Percentiles rank a stretch among this genome's conserved stretches.
Conservation (phyloP, 2,329 filamentous ascomycete species). For the Microdochium trichocladiopsis region DNA sequence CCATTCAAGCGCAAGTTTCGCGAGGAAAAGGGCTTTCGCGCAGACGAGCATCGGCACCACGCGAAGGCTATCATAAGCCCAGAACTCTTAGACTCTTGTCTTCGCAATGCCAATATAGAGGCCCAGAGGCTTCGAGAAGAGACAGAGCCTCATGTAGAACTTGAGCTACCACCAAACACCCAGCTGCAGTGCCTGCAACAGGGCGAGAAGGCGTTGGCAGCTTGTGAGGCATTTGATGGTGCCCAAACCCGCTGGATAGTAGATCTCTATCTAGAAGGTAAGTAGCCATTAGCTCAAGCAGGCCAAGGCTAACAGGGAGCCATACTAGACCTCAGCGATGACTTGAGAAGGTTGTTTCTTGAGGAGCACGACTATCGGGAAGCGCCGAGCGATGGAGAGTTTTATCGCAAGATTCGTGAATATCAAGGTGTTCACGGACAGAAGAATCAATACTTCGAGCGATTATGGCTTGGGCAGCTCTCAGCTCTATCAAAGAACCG, state of each 20-base stretch:
- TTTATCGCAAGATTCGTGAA: background rate
- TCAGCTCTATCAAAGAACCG: background rate
- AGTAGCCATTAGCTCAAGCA: background rate
- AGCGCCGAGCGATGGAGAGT: background rate
- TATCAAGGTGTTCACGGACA: background rate
- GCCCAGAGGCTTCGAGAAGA: background rate
- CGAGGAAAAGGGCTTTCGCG: background rate
- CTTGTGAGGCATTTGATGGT: background rate
- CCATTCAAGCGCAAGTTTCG: background rate
- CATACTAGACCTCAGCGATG: background rate
- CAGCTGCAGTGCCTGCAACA: background rate
- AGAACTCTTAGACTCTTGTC: background rate
- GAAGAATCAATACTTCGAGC: background rate
- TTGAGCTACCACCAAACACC: background rate
- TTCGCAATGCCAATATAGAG: background rate
- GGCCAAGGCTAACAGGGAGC: background rate
- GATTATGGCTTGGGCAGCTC: background rate
- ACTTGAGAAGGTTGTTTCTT: background rate
- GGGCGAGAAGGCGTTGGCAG: background rate
- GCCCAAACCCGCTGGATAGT: background rate
- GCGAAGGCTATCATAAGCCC: background rate
- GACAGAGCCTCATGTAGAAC: background rate
- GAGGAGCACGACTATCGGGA: background rate
- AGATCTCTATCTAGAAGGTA: background rate
- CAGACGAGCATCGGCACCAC: background rate